Conservation (phyloP, 2,329 filamentous ascomycete genomes). For the Trichoderma arundinaceum region DNA sequence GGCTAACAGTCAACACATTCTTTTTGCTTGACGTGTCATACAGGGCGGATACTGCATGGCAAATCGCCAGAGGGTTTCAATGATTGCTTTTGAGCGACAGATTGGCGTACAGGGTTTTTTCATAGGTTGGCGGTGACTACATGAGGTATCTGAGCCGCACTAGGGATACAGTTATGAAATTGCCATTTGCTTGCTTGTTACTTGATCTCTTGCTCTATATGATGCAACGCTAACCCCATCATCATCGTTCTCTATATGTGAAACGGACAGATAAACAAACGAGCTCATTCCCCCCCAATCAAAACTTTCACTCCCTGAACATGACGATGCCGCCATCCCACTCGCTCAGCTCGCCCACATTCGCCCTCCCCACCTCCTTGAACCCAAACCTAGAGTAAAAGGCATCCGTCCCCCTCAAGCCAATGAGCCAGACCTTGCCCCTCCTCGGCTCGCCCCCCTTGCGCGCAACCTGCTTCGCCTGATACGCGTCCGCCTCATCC, state of each 20-base stretch:
- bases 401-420: constrained; percentile 41
- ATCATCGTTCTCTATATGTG: background rate
- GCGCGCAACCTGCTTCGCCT: background rate
- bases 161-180: background rate
- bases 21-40: too few species aligned
- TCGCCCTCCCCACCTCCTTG: constrained; percentile 44
- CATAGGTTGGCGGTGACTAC: background rate
- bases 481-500: constrained; percentile 37
- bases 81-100: background rate
- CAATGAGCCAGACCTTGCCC: constrained; percentile 44
- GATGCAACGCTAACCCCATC: background rate
- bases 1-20: too few species aligned
- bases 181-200: background rate
- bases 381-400: constrained; percentile 46
- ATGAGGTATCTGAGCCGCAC: background rate
- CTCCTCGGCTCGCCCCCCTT: constrained; percentile 39
- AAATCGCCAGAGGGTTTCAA: background rate
- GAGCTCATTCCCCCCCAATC: background rate
- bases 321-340: constrained; percentile 48
- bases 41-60: too few species aligned
- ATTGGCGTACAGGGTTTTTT: background rate
- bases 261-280: background rate
- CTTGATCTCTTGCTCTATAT: background rate
- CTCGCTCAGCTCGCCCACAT: constrained; percentile 44
- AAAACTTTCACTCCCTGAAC: constrained; percentile 42